Percentiles rank a stretch among this genome's conserved stretches.
phyloP scores from a whole-genome alignment of 2,329 filamentous ascomycete species.

The Ceratocystiopsis minuta region DNA sequence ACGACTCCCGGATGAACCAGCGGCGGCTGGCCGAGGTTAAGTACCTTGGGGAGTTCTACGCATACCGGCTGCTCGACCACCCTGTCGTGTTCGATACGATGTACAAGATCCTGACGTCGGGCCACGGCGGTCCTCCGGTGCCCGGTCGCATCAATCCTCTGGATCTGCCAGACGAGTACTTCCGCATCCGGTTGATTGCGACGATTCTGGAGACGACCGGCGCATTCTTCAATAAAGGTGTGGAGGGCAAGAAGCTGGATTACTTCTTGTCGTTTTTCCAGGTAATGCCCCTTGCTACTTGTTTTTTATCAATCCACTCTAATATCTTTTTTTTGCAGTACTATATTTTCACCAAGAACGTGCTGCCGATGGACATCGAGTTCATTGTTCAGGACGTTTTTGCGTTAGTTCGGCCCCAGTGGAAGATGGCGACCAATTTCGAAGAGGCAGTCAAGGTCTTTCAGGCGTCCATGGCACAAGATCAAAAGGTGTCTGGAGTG shows the following conservation, averaged over 20 bases:
- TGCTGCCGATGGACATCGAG: constrained; percentile 89
- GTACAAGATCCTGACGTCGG: constrained; percentile 88
- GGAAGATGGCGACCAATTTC: constrained; percentile 66
- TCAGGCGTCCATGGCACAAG: constrained; percentile 71
- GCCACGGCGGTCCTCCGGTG: constrained; percentile 68
- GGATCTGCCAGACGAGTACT: constrained; percentile 86
- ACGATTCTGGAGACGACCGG: constrained; percentile 89
- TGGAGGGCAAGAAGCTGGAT: constrained; percentile 90
- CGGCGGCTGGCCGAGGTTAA: constrained; percentile 89
- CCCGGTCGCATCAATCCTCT: constrained; percentile 61
- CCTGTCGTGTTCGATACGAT: constrained; percentile 88
- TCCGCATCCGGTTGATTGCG: constrained; percentile 78
- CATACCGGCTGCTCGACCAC: constrained; percentile 92
- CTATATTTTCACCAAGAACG: constrained; percentile 80
- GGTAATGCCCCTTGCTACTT: constrained; percentile 22
- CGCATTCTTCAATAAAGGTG: constrained; percentile 85
- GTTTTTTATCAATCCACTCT: too few relatives aligned
- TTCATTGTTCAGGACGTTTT: constrained; percentile 92
- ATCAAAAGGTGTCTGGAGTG: constrained; percentile 62
- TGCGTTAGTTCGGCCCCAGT: constrained; percentile 69
- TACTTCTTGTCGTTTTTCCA: constrained; percentile 95
- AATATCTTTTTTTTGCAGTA: constrained; percentile 35
- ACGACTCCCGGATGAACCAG: constrained; percentile 96
- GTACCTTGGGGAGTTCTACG: constrained; percentile 90
- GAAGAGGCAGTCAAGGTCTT: constrained; percentile 75